These are phyloP conservation scores for Bipolaris bicolor DNA, from an alignment of 2,329 filamentous ascomycete genomes.

Conservation along the genomic window DNA sequence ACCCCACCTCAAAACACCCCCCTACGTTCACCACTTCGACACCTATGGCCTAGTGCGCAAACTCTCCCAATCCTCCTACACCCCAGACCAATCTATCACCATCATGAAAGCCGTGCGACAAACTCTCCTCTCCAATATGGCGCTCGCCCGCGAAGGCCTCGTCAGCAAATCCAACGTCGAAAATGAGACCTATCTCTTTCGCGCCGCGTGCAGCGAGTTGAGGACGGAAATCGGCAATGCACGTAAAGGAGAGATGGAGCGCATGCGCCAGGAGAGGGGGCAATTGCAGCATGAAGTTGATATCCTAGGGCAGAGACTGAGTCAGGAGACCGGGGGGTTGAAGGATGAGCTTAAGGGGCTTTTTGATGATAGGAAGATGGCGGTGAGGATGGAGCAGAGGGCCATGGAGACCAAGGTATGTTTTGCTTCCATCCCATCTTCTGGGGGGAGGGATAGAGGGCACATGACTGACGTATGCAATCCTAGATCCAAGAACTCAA, in stretches of 20 bases:
- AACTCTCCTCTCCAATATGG: slow-evolving; percentile 78
- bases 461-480: no score
- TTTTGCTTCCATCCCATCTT: not conserved
- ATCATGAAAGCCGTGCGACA: slow-evolving; percentile 91
- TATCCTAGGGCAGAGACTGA: slow-evolving; percentile 82
- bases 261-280: slow-evolving; percentile 80
- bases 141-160: slow-evolving; percentile 77
- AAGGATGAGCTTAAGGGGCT: slow-evolving; percentile 93
- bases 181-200: slow-evolving; percentile 93
- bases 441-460: no score
- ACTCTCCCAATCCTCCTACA: slow-evolving; percentile 74
- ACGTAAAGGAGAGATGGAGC: slow-evolving; percentile 76
- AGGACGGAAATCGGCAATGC: slow-evolving; percentile 84
- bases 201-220: slow-evolving; percentile 90
- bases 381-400: slow-evolving; percentile 85
- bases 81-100: slow-evolving; percentile 74
- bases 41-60: slow-evolving; percentile 87
- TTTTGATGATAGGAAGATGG: slow-evolving; percentile 96
- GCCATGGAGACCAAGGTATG: slow-evolving; percentile 76
- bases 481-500: slow-evolving; percentile 87
- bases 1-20: slow-evolving; percentile 73
- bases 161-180: slow-evolving; percentile 93
- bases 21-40: slow-evolving; percentile 95
- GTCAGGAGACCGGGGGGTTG: slow-evolving; percentile 79
- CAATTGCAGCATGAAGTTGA: slow-evolving; percentile 95